Evolutionary conservation across 75 land plant species (phyloP), one percentile per base, ranked within the genome.

Genomic region (Cunninghamia lanceolata): DNA sequence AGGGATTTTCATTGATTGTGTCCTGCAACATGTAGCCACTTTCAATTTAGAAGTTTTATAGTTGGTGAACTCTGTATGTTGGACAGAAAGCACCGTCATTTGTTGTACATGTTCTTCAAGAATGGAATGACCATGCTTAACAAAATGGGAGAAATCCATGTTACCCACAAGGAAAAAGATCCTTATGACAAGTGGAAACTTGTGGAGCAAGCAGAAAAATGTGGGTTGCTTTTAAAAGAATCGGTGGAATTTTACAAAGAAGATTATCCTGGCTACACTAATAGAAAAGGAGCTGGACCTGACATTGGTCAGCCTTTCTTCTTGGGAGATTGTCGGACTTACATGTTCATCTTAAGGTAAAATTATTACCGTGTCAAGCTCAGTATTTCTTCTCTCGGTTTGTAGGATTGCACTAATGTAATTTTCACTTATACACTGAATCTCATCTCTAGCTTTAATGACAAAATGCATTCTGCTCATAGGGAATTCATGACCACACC

Each of bases 111-210:
- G 1, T 93, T 93, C 85, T 91, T 93, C 53, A 83, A 40, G 47
- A 91, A 88, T 89, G 91, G 93, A 80, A 86, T 84, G 0, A 35
- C 11, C 13, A 85, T 93, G 88, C 91, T 93, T 16, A 68, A 83
- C 56, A 59, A 53, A 10, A 4, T 81, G 68, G 95, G 94, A 32
- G 91, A 93, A 88, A 76, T 93, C 42, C 94, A 93, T 84, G 90
- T 93, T 9, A 87, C 75, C 50, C 93, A 93, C 87, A 91, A 93
- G 76, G 86, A 52, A 0, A 71, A 68, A 0, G 3, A 30, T 11
- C 93, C 94, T 39, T 93, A 85, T 73, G 52, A n/a, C 54, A 11
- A 86, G 32, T 93, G 94, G 94, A 88, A 91, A 36, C 45, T 93
- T 43, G 89, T 85, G 42, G 85, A 90, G 78, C 84, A 89, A 40